Percentiles rank a stretch among this genome's conserved stretches.
Evolutionary conservation across 306 rosid genomes (phyloP).

Genomic region (Quillaja saponaria): DNA sequence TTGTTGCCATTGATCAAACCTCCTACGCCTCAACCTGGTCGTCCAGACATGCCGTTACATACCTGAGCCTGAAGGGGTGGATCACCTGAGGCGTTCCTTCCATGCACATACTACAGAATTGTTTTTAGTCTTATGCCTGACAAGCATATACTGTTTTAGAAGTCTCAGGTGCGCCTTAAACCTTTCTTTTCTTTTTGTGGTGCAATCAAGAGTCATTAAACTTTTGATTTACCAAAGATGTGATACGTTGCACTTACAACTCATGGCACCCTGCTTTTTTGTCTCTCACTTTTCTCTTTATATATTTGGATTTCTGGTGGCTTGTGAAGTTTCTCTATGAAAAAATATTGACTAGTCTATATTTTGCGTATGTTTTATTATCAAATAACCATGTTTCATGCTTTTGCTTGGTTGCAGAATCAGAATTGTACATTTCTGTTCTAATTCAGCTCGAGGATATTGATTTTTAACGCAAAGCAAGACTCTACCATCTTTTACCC

Average conservation of each 20-base stretch:
- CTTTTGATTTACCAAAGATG: too few relatives aligned
- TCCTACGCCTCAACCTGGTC: conserved; percentile 68
- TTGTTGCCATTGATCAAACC: conserved; percentile 77
- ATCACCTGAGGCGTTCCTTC: conserved; percentile 37
- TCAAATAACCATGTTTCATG: conserved; percentile 35
- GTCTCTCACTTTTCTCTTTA: not conserved
- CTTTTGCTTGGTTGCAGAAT: conserved; percentile 56
- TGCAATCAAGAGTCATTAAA: not conserved
- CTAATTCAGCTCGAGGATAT: conserved; percentile 48
- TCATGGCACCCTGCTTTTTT: not conserved
- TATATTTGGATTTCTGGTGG: not conserved
- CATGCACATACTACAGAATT: conserved; percentile 64
- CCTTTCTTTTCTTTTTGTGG: not conserved
- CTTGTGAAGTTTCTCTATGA: not conserved
- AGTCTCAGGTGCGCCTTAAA: conserved; percentile 55
- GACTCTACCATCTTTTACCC: conserved; percentile 46
- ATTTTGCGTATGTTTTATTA: not conserved
- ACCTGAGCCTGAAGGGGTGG: conserved; percentile 63
- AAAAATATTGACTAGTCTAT: too few relatives aligned
- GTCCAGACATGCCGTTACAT: conserved; percentile 48
- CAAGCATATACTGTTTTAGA: conserved; percentile 43
- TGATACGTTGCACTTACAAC: not conserved
- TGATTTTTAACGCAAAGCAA: conserved; percentile 52
- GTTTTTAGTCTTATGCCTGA: conserved; percentile 52
- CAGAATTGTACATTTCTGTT: conserved; percentile 54